phyloP scores from a whole-genome alignment of 1,139 yeast genomes.

The Debaryomyces sp. region DNA sequence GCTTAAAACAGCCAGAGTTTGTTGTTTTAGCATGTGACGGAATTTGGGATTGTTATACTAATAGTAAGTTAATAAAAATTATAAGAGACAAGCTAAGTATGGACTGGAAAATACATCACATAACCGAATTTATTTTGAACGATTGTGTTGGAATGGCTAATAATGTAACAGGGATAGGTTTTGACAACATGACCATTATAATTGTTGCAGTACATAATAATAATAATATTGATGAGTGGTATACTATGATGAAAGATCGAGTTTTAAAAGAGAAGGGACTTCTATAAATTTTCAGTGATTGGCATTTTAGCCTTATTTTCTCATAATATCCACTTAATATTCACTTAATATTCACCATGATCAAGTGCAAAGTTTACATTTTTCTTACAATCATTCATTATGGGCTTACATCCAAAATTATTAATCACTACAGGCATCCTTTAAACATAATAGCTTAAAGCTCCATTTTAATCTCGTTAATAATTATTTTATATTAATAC shows the following conservation, averaged over 20 bases:
- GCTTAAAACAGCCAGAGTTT: slow-evolving; percentile 54
- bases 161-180: slow-evolving; percentile 75
- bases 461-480: neutral
- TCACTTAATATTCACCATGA: neutral
- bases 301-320: neutral
- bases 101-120: slow-evolving; percentile 61
- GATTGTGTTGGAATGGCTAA: slow-evolving; percentile 75
- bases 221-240: slow-evolving; percentile 58
- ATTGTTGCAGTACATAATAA: slow-evolving; percentile 59
- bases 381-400: neutral
- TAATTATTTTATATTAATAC: neutral
- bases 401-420: neutral
- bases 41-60: slow-evolving; percentile 76
- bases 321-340: too few species aligned
- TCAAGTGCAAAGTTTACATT: neutral
- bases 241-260: slow-evolving; percentile 51
- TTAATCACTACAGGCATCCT: neutral
- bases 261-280: slow-evolving; percentile 47
- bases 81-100: slow-evolving; percentile 60
- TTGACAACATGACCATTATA: slow-evolving; percentile 77
- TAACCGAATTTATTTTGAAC: slow-evolving; percentile 60
- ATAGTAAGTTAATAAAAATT: slow-evolving; percentile 52
- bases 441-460: neutral
- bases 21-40: slow-evolving; percentile 76
- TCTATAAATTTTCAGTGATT: slow-evolving; percentile 10